Base-by-base conservation (phyloP, 768 basidiomycete genomes). In the Candolleomyces efflorescens region DNA sequence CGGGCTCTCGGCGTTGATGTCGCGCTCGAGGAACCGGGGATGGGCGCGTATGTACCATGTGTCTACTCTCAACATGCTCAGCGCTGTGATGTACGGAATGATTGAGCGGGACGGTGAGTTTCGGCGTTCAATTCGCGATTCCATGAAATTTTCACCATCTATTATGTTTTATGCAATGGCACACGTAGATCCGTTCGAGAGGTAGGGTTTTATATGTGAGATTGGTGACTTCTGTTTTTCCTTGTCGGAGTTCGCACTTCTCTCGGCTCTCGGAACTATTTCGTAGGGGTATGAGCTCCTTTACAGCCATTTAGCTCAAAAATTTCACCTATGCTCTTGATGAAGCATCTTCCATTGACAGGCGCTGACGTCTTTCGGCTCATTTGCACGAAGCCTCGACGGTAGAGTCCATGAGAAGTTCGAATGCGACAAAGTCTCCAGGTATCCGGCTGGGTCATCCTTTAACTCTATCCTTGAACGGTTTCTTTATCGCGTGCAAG, bases 21-120 rank as follows among this genome's bases (percentile, higher is more conserved):
- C 41, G 82, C 82, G 46, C 77, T 75, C 55, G 75, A 78, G 60
- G 58, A n/a, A n/a, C n/a, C n/a, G n/a, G n/a, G n/a, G n/a, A n/a
- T 95, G 92, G 92, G 71, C 75, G 47, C 78, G 97, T 17, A 98
- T 98, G 71, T 81, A 83, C 0, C 76, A 96, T 44, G 76, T 88
- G 9, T 83, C 89, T 15, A 95, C 92, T 18, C 83, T 98, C 59
- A 99, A 99, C 66, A 92, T 97, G 17, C 77, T 99, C 41, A 92
- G 92, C 60, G 81, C 98, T 48, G 96, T 96, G 0, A 71, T 98
- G 54, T 98, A 98, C 68, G 92, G 95, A 65, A 71, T 99, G 27
- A 98, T 98, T 67, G 87, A 92, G 4, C 95, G 93, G 0, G 92
- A 98, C 65, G 90, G 95, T 92, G 60, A 59, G 90, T 6, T 80